Base-by-base conservation (phyloP, 768 basidiomycete genomes). In the Crepidotus variabilis region DNA sequence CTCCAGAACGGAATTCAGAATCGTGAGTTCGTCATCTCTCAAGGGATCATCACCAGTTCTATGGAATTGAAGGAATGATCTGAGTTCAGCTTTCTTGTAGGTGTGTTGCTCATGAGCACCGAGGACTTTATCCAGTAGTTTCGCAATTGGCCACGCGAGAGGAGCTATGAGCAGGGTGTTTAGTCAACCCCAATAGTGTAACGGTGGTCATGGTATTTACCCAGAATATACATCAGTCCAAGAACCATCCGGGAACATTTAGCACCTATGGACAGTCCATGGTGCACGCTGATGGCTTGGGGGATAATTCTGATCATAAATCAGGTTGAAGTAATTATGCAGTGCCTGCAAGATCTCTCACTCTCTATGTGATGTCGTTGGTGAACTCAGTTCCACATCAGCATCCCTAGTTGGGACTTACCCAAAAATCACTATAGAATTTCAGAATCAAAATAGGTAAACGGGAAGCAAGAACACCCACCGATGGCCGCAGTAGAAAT, bases 51-150 rank as follows among this genome's bases (percentile, higher is more conserved):
- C 83, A 6, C 88, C 90, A 0, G 80, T 83, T 22, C 88, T 82
- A 63, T 92, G 88, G 66, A 92, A 90, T 53, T 87, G 85, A 11
- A 92, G 76, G 72, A 93, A 92, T 0, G 86, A 86, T 61, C 87
- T 87, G 43, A 89, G 77, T 57, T 88, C 85, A 0, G 88, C 89
- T 68, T 92, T 92, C 64, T 91, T 92, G 73, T 93, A 93, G 0
- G 87, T 90, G 43, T 83, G 77, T 0, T 75, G 76, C 61, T 91
- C 90, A 61, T 87, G 79, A 2, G 75, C 77, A 20, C 96, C 96
- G 1, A 98, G 83, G 2, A 88, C 81, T 49, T 71, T 75, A 67
- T 98, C 96, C 32, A 99, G 84, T 0, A 98, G 72, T 61, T 86
- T 87, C 28, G 89, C 88, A 54, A 86, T 87, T 2, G 90, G 90